Evolutionary conservation across 805 yeast genomes (phyloP).

Genomic region (Martiniozyma abietophila): DNA sequence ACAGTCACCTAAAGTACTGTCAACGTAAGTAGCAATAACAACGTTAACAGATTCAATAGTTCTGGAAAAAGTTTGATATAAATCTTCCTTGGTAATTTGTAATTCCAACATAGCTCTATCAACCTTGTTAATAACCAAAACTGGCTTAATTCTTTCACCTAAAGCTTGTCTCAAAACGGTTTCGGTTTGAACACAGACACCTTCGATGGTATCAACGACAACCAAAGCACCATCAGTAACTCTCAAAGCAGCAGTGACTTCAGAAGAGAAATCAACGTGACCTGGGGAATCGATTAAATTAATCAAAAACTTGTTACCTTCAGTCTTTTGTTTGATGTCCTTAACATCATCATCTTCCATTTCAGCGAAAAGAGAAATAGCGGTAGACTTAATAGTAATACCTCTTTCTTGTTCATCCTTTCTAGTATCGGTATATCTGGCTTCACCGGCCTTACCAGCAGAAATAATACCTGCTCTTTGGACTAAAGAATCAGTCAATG

Average conservation of each 20-base stretch:
- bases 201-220: constrained; percentile 98
- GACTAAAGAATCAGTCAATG: constrained; percentile 97
- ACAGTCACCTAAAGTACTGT: constrained; percentile 83
- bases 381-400: constrained; percentile 98
- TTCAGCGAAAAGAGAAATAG: constrained; percentile 90
- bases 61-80: constrained; percentile 97
- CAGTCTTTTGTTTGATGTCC: constrained; percentile 86
- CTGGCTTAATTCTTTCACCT: constrained; percentile 99
- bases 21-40: constrained; percentile 91
- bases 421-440: constrained; percentile 99
- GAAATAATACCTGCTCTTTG: constrained; percentile 99
- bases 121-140: constrained; percentile 96
- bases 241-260: constrained; percentile 99
- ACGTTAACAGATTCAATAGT: constrained; percentile 99
- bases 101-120: constrained; percentile 99
- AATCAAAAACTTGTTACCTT: constrained; percentile 89
- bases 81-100: constrained; percentile 98
- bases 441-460: constrained; percentile 99
- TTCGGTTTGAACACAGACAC: constrained; percentile 99
- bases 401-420: constrained; percentile 99
- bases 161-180: constrained; percentile 98
- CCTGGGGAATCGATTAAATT: constrained; percentile 99
- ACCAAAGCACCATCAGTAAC: constrained; percentile 99
- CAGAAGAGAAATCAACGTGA: constrained; percentile 99
- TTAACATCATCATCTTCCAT: constrained; percentile 78